phyloP scores from a whole-genome alignment of 73 alveolate genomes.

The Effrenium voratum region DNA sequence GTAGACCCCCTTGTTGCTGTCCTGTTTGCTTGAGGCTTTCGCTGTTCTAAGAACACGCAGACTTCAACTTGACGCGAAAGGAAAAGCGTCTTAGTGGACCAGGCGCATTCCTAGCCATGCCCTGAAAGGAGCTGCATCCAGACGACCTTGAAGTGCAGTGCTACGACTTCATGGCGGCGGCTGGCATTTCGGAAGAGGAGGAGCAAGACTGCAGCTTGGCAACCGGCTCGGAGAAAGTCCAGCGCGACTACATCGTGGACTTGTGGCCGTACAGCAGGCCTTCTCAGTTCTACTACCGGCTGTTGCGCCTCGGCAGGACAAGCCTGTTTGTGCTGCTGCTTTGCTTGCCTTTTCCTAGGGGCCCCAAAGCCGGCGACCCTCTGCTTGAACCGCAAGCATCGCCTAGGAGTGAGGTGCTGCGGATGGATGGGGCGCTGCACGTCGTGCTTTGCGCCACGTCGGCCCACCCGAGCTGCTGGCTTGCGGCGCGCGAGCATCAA shows the following conservation, averaged over 20 bases:
- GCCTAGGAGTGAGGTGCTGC: neutral
- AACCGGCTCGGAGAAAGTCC: neutral
- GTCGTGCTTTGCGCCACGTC: neutral
- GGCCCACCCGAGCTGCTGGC: neutral
- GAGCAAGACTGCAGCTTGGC: neutral
- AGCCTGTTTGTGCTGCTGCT: neutral
- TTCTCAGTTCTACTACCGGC: neutral
- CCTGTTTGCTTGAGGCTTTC: too few species aligned
- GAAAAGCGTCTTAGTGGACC: too few species aligned
- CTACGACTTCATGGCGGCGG: neutral
- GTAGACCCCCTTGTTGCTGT: too few species aligned
- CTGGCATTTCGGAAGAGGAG: neutral
- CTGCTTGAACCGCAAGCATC: neutral
- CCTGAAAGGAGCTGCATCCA: neutral
- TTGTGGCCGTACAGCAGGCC: neutral
- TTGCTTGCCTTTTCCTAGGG: neutral
- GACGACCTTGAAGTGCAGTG: neutral
- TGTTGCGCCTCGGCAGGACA: neutral
- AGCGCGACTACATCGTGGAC: conserved; percentile 16
- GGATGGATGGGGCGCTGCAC: neutral
- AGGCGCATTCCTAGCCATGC: too few species aligned
- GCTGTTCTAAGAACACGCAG: too few species aligned
- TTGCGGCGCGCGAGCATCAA: neutral
- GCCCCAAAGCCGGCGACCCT: neutral
- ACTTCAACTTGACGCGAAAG: too few species aligned